phyloP scores from a whole-genome alignment of 1,284 basidiomycete species.

The Ganoderma leucocontextum region DNA sequence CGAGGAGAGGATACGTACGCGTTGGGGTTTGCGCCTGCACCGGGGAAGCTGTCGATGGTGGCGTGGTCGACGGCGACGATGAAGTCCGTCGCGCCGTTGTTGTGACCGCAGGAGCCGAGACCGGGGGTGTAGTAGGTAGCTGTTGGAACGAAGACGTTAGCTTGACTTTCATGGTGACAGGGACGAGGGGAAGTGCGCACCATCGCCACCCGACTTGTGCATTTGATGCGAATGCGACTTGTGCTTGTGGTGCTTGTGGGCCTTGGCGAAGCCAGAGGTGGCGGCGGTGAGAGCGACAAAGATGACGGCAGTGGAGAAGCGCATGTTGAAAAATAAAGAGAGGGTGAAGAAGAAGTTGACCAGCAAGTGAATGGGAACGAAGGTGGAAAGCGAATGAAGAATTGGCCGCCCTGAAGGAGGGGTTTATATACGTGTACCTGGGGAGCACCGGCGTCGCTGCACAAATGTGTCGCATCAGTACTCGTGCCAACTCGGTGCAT shows the following conservation, averaged over 20 bases:
- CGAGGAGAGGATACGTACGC: conserved; percentile 10
- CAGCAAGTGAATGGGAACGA: conserved; percentile 2
- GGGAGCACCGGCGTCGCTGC: background rate
- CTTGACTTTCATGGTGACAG: background rate
- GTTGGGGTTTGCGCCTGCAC: conserved; percentile 31
- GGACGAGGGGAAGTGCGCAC: background rate
- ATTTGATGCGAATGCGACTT: background rate
- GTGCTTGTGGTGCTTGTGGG: too few relatives aligned
- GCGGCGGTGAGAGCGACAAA: background rate
- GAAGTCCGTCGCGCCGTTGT: conserved; percentile 28
- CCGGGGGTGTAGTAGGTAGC: conserved; percentile 34
- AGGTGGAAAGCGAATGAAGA: conserved; percentile 21
- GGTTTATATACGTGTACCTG: conserved; percentile 7
- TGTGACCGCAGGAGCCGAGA: conserved; percentile 30
- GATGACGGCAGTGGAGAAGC: background rate
- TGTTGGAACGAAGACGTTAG: background rate
- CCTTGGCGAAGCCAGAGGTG: background rate
- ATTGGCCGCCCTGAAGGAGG: background rate
- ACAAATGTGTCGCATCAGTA: background rate
- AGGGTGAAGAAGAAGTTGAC: background rate
- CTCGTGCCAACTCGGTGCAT: background rate
- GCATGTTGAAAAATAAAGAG: background rate
- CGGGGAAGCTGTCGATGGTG: conserved; percentile 32
- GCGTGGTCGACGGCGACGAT: conserved; percentile 30
- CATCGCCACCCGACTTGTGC: background rate